These are phyloP conservation scores for Thermothelomyces thermophilus DNA, from an alignment of 2,329 filamentous ascomycete species.

Conservation along the genomic window DNA sequence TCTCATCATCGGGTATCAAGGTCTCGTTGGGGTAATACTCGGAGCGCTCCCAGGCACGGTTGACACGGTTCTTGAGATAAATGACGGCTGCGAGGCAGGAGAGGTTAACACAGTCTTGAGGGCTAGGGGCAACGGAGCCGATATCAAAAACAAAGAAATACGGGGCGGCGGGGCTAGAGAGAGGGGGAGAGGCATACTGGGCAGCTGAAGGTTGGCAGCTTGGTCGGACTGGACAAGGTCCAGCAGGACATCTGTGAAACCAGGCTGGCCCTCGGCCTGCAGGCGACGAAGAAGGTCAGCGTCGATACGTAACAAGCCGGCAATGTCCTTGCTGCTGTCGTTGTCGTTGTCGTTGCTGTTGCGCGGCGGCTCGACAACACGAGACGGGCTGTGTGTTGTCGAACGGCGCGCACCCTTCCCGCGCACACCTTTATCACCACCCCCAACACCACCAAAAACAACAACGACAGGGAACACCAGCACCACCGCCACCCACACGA, in stretches of 20 bases:
- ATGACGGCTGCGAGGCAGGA: conserved; percentile 63
- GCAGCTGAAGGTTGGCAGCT: conserved; percentile 75
- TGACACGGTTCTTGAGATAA: conserved; percentile 96
- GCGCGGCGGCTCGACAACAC: background rate
- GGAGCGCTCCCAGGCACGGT: conserved; percentile 76
- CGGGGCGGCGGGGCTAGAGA: conserved; percentile 16
- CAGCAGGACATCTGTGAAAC: conserved; percentile 84
- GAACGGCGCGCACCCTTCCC: background rate
- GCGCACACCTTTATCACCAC: background rate
- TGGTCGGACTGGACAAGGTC: conserved; percentile 87
- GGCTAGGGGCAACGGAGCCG: conserved; percentile 3
- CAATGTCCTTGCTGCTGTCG: conserved; percentile 2
- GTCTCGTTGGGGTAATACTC: conserved; percentile 68
- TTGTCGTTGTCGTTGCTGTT: background rate
- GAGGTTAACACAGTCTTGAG: conserved; percentile 16
- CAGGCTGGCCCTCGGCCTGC: conserved; percentile 82
- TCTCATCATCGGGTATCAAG: conserved; percentile 82
- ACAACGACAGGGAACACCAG: background rate
- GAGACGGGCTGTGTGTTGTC: background rate
- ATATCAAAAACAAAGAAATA: background rate
- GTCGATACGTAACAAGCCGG: conserved; percentile 16
- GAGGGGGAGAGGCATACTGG: conserved; percentile 57
- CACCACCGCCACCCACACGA: background rate
- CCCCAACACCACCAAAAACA: background rate
- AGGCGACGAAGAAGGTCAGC: conserved; percentile 17